phyloP scores from a whole-genome alignment of 1,284 basidiomycete species.

The Mycena citricolor region DNA sequence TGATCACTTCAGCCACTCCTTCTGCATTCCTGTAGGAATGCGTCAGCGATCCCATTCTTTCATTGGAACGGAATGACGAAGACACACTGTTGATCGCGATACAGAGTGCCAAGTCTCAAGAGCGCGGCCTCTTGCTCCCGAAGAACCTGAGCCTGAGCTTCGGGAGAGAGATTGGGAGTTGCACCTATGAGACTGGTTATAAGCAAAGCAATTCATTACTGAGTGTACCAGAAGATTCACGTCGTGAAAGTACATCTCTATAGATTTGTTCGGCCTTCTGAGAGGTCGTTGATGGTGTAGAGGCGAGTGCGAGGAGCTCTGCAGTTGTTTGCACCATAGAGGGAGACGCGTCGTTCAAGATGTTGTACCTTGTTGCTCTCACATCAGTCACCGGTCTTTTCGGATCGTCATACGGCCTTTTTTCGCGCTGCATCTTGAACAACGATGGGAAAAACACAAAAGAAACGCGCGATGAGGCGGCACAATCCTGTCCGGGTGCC shows the following conservation, averaged over 20 bases:
- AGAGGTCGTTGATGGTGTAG: conserved; percentile 43
- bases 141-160: conserved; percentile 21
- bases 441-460: conserved; percentile 87
- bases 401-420: not conserved
- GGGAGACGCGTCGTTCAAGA: conserved; percentile 19
- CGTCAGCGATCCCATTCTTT: not conserved
- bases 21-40: conserved; percentile 77
- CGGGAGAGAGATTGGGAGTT: conserved; percentile 21
- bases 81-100: conserved; percentile 81
- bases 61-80: not conserved
- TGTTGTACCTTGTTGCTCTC: conserved; percentile 1
- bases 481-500: conserved; percentile 92
- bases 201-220: not conserved
- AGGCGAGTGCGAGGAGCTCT: conserved; percentile 54
- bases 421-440: not conserved
- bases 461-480: conserved; percentile 74
- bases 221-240: conserved; percentile 31
- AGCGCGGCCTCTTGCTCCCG: conserved; percentile 87
- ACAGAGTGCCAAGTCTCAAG: conserved; percentile 84
- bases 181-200: conserved; percentile 8
- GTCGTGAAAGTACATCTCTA: conserved; percentile 56
- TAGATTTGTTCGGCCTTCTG: conserved; percentile 65
- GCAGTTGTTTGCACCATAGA: conserved; percentile 34
- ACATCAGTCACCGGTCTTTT: not conserved
- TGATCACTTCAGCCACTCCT: conserved; percentile 86